Evolutionary conservation across 768 basidiomycete genomes (phyloP), one percentile per base, ranked within the genome.

Genomic region (Rhizopogon roseolus): DNA sequence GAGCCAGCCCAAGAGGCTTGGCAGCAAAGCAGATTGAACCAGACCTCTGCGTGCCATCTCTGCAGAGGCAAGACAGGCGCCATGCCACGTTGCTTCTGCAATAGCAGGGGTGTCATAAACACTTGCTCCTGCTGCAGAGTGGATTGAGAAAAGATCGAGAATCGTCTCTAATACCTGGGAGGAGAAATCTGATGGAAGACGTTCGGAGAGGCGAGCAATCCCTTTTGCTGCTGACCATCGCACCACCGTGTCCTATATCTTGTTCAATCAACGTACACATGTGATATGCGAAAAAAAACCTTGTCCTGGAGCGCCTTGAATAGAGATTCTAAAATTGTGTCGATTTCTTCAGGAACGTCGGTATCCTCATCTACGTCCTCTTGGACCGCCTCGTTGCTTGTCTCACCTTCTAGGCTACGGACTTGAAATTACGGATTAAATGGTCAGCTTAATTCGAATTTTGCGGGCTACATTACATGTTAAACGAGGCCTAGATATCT

Each of bases 161-260:
- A 93, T 73, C 5, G 84, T 90, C 50, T 89, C 85, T 4, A 96
- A 70, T n/a, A 98, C 85, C 65, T 98, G 93, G 34, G 78, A 72
- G 2, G 82, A 76, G 60, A 93, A 89, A 34, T 86, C 85, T 1
- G 70, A 55, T 2, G 97, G 90, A 1, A 99, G 79, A 38, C 89
- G 80, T 59, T 89, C 85, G 2, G 90, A 78, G 42, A 98, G 80
- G 6, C 94, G 84, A 7, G 94, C 90, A 8, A 98, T 73, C 38
- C 90, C 90, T 69, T 98, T 99, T 9, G 97, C 90, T 5, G 93
- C 83, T 13, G 96, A 93, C 82, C 92, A 98, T 48, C 97, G 88
- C 11, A 98, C 93, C 27, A 94, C 76, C 0, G 96, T 98, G 62
- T 97, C 95, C 95, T 98, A 60, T 16, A 25, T 16, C 8, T 16